Evolutionary conservation across 306 rosid species (phyloP), one percentile per base, ranked within the genome.

Genomic region (Dryas drummondii): DNA sequence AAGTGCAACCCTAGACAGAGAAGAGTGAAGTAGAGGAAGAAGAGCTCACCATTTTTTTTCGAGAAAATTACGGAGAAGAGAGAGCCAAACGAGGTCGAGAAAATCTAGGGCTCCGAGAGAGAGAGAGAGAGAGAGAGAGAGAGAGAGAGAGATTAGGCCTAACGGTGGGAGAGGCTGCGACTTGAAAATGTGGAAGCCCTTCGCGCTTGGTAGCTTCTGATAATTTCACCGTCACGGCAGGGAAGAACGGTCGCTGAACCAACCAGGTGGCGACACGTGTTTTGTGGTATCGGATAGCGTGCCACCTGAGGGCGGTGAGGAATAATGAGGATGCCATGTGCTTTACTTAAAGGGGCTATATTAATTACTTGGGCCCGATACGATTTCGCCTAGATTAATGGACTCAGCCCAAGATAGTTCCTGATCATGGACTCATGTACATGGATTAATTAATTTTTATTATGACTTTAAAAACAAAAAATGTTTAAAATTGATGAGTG

Each of bases 31-130:
- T 37, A 50, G 76, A 44, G 8, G 57, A 55, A 73, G 45, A 8
- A 73, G 45, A 6, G 42, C 83, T 78, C 66, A 86, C 89, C 89
- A 86, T 86, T 67, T 74, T 73, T 74, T 73, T 2, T 55, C 72
- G 82, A 73, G 63, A 55, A 61, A 84, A 74, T 71, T 51, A 70
- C 19, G 76, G 79, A 44, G 46, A 40, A 62, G 58, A 74, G 58
- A 54, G 42, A 72, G 73, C 37, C 37, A 32, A 32, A 32, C 37
- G 37, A 32, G 57, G 40, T 41, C 17, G 82, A 82, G 75, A 73
- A 73, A 82, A 76, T 73, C 76, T 79, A 82, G 84, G 82, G 82
- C 78, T 69, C 45, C 67, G 6, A 52, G 52, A 73, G 14, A 78
- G 72, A 46, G 45, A 44, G 59, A n/a, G n/a, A n/a, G n/a, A n/a